Percentiles rank a stretch among this genome's conserved stretches.
These are phyloP conservation scores for Phlebiopsis flavidoalba DNA, from an alignment of 768 basidiomycete genomes.

Conservation along the genomic window DNA sequence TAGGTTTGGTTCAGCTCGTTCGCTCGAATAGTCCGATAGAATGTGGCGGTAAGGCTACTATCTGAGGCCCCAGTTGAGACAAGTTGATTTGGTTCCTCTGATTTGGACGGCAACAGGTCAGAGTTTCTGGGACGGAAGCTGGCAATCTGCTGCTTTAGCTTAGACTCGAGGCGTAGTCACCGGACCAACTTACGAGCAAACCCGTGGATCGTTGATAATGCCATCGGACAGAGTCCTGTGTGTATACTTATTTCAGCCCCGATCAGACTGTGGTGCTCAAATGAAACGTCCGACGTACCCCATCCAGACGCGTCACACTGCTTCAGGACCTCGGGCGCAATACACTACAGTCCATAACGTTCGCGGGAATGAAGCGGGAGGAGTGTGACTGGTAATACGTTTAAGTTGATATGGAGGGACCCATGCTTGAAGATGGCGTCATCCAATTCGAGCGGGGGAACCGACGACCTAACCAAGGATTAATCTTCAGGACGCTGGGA, in stretches of 20 bases:
- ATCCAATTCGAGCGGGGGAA: slow-evolving; percentile 26
- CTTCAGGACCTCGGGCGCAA: slow-evolving; percentile 25
- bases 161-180: too few relatives aligned
- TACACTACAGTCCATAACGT: slow-evolving; percentile 21
- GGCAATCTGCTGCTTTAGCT: too few relatives aligned
- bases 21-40: slow-evolving; percentile 23
- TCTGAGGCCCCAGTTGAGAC: slow-evolving; percentile 24
- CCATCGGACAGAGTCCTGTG: slow-evolving; percentile 22
- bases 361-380: slow-evolving; percentile 21
- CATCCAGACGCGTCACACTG: slow-evolving; percentile 30
- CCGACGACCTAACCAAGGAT: slow-evolving; percentile 20
- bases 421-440: slow-evolving; percentile 20
- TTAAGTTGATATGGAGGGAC: slow-evolving; percentile 17
- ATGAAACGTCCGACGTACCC: slow-evolving; percentile 11
- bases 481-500: neutral
- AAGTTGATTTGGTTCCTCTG: slow-evolving; percentile 18
- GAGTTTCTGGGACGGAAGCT: neutral
- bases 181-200: slow-evolving; percentile 12
- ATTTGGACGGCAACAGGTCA: slow-evolving; percentile 3
- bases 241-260: too few relatives aligned
- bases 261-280: too few relatives aligned
- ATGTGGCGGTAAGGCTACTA: slow-evolving; percentile 22
- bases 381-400: slow-evolving; percentile 18
- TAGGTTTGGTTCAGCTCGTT: slow-evolving; percentile 20
- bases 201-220: slow-evolving; percentile 22